Evolutionary conservation across 768 basidiomycete species (phyloP).

Genomic region (Boletus huronensis): DNA sequence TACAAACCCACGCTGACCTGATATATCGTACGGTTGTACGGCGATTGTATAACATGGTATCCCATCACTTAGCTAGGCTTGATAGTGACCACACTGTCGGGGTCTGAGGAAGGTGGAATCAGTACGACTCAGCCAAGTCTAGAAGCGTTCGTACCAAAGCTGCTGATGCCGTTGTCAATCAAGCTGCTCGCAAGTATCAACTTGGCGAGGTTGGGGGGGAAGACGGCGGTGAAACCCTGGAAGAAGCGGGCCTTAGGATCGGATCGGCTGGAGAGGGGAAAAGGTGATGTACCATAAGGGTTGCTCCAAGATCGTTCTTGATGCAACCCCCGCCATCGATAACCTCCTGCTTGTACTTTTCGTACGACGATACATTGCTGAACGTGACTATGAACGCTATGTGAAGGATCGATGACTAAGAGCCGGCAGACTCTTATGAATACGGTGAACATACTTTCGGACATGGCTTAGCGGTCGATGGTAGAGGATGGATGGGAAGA

Average conservation of each 20-base stretch:
- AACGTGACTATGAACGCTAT: slow-evolving; percentile 17
- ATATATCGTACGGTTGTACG: neutral
- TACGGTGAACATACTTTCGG: slow-evolving; percentile 13
- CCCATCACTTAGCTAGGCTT: too few species aligned
- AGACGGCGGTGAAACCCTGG: slow-evolving; percentile 20
- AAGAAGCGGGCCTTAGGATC: neutral
- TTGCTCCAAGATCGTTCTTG: slow-evolving; percentile 5
- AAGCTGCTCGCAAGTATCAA: neutral
- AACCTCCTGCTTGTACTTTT: slow-evolving; percentile 10
- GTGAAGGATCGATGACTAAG: neutral
- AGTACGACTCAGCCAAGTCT: neutral
- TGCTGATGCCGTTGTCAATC: slow-evolving; percentile 1
- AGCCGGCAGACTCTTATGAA: neutral
- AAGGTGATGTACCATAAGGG: neutral
- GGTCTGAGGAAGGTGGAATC: slow-evolving; percentile 9
- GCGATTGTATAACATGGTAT: neutral
- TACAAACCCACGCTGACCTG: neutral
- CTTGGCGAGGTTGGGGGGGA: neutral
- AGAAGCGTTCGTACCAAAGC: slow-evolving; percentile 11
- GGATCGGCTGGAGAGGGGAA: neutral
- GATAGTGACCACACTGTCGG: slow-evolving; percentile 6
- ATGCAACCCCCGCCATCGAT: slow-evolving; percentile 1
- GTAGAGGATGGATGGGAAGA: neutral
- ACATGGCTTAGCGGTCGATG: slow-evolving; percentile 12
- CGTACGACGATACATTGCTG: neutral